A percentile compares a stretch with the other conserved stretches of the same genome.
Conservation (phyloP, 495 filamentous ascomycete genomes). For the Hypoxylon fragiforme region DNA sequence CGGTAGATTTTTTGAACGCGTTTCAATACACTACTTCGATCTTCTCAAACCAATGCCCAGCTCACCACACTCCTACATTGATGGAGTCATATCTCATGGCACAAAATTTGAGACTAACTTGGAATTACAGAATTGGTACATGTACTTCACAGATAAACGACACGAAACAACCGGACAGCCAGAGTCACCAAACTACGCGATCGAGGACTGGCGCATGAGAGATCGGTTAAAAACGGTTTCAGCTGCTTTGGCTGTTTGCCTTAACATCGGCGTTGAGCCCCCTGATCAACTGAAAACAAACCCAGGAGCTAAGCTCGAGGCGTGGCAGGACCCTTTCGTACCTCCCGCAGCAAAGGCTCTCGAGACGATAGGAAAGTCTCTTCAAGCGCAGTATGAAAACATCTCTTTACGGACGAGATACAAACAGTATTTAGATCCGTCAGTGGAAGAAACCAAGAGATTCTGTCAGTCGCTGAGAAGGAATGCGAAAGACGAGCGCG, state of each 20-base stretch:
- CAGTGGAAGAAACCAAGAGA: conserved; percentile 93
- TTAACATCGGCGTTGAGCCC: conserved; percentile 97
- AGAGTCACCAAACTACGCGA: conserved; percentile 58
- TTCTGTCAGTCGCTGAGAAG: conserved; percentile 86
- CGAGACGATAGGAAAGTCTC: conserved; percentile 91
- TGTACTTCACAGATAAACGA: conserved; percentile 98
- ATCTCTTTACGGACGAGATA: conserved; percentile 92
- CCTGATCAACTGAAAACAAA: conserved; percentile 93
- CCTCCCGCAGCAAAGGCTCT: conserved; percentile 81
- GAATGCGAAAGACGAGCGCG: conserved; percentile 92
- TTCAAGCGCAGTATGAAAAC: conserved; percentile 94
- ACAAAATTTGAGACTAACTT: conserved; percentile 36
- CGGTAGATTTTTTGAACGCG: neutral
- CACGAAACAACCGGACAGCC: conserved; percentile 96
- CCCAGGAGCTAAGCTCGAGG: conserved; percentile 89
- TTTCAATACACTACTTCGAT: too few relatives aligned
- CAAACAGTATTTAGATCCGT: conserved; percentile 94
- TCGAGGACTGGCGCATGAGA: conserved; percentile 95
- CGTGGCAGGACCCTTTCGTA: conserved; percentile 90
- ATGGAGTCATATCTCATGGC: neutral
- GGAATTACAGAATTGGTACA: conserved; percentile 77
- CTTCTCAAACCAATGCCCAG: too few relatives aligned
- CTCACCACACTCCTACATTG: neutral
- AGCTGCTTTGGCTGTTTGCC: conserved; percentile 87
- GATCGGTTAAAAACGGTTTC: conserved; percentile 96